Base-by-base conservation (phyloP, 148 eudicot genomes). In the Rheum nobile region DNA sequence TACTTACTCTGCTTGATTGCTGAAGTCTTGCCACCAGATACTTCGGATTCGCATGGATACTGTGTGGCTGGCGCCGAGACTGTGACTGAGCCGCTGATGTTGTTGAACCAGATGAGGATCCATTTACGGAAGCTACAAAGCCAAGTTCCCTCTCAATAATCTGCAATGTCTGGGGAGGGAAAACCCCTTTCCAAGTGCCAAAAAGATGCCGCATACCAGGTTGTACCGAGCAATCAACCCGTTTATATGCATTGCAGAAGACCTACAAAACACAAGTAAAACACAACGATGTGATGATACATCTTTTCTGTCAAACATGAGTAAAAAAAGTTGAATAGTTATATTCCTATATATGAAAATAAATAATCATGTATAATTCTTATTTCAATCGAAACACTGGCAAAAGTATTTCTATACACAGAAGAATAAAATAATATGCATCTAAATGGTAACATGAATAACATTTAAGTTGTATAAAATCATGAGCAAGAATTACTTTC, bases 101-200 rank as follows among this genome's bases (percentile, higher is more conserved):
- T 59, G 79, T 75, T 69, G 86, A 52, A 74, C 86, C 97, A 75
- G 94, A 82, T 39, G 97, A 82, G 69, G 91, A 72, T n/a, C 86
- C 95, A 81, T 86, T 93, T 70, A 55, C 86, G 73, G 86, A 82
- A 55, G 88, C 31, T 4, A 81, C 24, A 59, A 94, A 88, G 37
- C 86, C 93, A 38, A 94, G 93, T 74, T 94, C 97, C 79, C 83
- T 87, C 82, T 91, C 98, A 72, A 94, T 94, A 75, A 80, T 52
- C 83, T 91, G 97, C 81, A 94, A 91, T 42, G 85, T 13, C 78
- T 91, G 97, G 74, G 86, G 82, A 74, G 98, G 98, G 75, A 94
- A 94, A 34, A 94, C 97, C 77, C 89, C 94, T 77, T 86, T 94
- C 98, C 98, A n/a, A 94, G 98, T 94, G 76, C 93, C 91, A 84